Percentiles rank a stretch among this genome's conserved stretches.
These are phyloP conservation scores for Termitomyces sp. DNA, from an alignment of 768 basidiomycete genomes.

Conservation along the genomic window DNA sequence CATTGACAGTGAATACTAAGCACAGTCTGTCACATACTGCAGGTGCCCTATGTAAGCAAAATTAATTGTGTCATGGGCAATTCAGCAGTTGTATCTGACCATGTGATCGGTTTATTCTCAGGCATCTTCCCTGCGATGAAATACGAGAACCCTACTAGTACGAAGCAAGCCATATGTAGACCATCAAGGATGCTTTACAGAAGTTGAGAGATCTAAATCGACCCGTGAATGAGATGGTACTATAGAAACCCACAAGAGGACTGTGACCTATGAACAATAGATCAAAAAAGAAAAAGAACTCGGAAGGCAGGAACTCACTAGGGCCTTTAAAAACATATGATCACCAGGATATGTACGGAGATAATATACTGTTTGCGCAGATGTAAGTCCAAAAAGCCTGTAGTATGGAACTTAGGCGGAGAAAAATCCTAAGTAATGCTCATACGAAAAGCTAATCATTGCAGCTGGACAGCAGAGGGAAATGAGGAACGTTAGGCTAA, in stretches of 20 bases:
- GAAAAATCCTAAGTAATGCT: not conserved
- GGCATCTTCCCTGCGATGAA: not conserved
- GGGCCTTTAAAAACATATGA: not conserved
- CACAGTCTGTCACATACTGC: not conserved
- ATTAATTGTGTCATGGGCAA: not conserved
- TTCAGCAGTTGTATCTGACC: not conserved
- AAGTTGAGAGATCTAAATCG: not conserved
- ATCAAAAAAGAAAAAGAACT: not conserved
- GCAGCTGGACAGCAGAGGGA: not conserved
- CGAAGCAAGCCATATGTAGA: not conserved
- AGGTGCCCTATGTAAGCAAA: not conserved
- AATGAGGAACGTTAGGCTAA: not conserved
- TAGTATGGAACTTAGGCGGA: not conserved
- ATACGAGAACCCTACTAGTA: not conserved
- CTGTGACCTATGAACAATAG: not conserved
- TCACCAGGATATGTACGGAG: not conserved
- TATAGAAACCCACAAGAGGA: not conserved
- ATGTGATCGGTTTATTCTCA: not conserved
- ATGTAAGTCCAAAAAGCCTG: not conserved
- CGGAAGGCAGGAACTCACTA: not conserved
- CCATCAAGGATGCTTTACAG: not conserved
- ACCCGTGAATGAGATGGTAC: not conserved
- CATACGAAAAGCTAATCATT: not conserved
- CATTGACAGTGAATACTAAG: not conserved
- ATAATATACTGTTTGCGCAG: not conserved